phyloP scores from a whole-genome alignment of 129 eudicot genomes.

The Flaveria ramosissima region DNA sequence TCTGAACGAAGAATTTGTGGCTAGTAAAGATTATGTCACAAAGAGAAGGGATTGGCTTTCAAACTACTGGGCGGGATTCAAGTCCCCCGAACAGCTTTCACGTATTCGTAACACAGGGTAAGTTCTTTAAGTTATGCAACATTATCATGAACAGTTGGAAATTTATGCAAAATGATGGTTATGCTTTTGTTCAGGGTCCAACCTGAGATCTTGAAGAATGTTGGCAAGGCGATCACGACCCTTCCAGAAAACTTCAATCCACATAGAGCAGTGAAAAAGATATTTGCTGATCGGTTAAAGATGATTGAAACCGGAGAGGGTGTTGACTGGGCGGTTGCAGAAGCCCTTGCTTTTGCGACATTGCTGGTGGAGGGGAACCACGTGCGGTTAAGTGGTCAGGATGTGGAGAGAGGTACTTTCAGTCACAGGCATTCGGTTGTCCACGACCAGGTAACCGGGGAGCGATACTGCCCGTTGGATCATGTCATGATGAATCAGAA shows the following conservation, averaged over 20 bases:
- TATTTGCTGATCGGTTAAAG: slow-evolving; percentile 76
- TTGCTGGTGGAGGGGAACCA: slow-evolving; percentile 93
- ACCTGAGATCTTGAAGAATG: slow-evolving; percentile 85
- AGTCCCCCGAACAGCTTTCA: slow-evolving; percentile 93
- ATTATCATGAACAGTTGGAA: neutral
- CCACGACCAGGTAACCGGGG: slow-evolving; percentile 94
- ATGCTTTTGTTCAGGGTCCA: slow-evolving; percentile 57
- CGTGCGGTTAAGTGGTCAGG: slow-evolving; percentile 96
- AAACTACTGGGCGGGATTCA: slow-evolving; percentile 90
- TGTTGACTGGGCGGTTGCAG: slow-evolving; percentile 96
- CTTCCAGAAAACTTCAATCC: slow-evolving; percentile 86
- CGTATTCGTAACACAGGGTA: slow-evolving; percentile 98
- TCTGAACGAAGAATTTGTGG: slow-evolving; percentile 82
- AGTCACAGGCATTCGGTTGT: slow-evolving; percentile 90
- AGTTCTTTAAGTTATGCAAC: neutral
- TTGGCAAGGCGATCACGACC: slow-evolving; percentile 78
- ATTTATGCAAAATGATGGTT: neutral
- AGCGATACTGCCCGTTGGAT: slow-evolving; percentile 82
- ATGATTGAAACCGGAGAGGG: slow-evolving; percentile 98
- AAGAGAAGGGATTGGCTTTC: slow-evolving; percentile 94
- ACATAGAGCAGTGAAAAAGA: slow-evolving; percentile 85
- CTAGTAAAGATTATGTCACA: slow-evolving; percentile 78
- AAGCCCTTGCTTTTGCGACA: slow-evolving; percentile 96
- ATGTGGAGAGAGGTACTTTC: slow-evolving; percentile 96
- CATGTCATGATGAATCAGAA: slow-evolving; percentile 73